Base-by-base conservation (phyloP, 2,329 filamentous ascomycete species). In the Alternaria viburni region DNA sequence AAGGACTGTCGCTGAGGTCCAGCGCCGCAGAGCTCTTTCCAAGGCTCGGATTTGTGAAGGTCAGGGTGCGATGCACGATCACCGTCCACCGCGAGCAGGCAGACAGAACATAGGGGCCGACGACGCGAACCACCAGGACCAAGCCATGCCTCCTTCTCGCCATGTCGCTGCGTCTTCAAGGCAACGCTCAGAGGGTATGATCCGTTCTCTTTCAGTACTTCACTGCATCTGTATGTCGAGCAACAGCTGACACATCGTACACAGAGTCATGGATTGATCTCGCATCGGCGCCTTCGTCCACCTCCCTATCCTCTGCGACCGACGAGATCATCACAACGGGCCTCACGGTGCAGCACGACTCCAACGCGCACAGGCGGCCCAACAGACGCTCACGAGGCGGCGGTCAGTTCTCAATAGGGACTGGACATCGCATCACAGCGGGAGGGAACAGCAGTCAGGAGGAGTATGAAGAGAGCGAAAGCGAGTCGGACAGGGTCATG, bases 221-320 rank as follows among this genome's bases (percentile, higher is more conserved):
- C 54, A 21, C 17, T 41, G 25, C 17, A 17, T 17, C 13, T 30
- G 26, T 45, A 44, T 19, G 36, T 28, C 6, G 49, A 25, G 23
- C 30, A 15, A 28, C 15, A 46, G 62, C 71, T 76, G 46, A 76
- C 61, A 54, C 36, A 19, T 49, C 54, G n/a, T 50, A 5, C 61
- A 21, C 84, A 94, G 96, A 98, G 83, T 97, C 96, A 9, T 99
- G 96, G 96, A 89, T 98, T 72, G 95, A 99, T 79, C 89, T 99
- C 64, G 89, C 91, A 50, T 97, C 95, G 5, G 93, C 96, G 72
- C 93, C 95, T 8, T 97, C 95, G 0, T 97, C 95, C 3, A 97
- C 95, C 3, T 97, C 94, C 13, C 84, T 97, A 12, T 97, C 94
- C 19, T 97, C 87, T 19, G 81, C 89, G 57, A 89, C 91, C 76